Percentiles rank a stretch among this genome's conserved stretches.
Evolutionary conservation across 768 basidiomycete genomes (phyloP).

Genomic region (Panaeolus papilionaceus): DNA sequence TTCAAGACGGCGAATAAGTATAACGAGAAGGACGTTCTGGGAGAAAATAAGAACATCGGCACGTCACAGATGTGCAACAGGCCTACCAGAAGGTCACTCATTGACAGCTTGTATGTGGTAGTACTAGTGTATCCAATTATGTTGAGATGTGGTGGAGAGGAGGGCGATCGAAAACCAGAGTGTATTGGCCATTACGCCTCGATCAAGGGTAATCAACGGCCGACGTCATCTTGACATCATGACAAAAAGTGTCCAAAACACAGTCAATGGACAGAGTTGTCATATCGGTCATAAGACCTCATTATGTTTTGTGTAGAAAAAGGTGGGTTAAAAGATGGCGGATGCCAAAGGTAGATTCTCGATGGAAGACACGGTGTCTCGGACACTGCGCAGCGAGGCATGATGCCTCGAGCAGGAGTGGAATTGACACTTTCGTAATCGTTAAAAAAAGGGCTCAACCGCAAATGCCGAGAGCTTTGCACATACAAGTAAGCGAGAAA

Average conservation of each 20-base stretch:
- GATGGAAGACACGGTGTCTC: constrained; percentile 2
- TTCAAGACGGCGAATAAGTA: background rate
- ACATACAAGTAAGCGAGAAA: background rate
- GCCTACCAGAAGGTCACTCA: constrained; percentile 3
- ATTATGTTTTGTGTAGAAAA: background rate
- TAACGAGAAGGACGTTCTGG: background rate
- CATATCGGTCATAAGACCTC: background rate
- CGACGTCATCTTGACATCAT: background rate
- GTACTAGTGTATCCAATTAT: background rate
- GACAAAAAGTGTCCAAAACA: background rate
- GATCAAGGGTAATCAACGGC: background rate
- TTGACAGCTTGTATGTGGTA: background rate
- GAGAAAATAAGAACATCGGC: background rate
- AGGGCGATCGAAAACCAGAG: background rate
- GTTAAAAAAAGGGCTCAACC: background rate
- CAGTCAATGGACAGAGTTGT: background rate
- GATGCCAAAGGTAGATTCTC: background rate
- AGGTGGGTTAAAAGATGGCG: too few relatives aligned
- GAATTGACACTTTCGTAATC: background rate
- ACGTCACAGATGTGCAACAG: background rate
- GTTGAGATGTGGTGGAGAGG: background rate
- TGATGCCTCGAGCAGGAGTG: background rate
- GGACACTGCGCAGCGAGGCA: background rate
- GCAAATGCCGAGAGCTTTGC: background rate
- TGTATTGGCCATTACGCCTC: background rate